Conservation (phyloP, 495 filamentous ascomycete species). For the Talaromyces wortmannii region DNA sequence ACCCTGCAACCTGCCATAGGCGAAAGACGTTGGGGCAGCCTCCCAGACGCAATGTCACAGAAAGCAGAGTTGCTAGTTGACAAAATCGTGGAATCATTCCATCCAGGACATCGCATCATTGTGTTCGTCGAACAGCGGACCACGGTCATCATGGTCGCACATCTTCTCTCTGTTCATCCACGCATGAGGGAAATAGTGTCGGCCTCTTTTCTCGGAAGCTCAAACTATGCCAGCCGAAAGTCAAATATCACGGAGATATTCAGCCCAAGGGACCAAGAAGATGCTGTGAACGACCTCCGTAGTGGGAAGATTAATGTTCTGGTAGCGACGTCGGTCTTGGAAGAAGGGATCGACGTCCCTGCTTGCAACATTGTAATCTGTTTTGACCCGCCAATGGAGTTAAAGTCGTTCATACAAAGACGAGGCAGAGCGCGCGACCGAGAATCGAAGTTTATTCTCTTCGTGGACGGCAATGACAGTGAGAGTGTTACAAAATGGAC, state of each 20-base stretch:
- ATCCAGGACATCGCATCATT: slow-evolving; percentile 54
- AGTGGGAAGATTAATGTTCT: slow-evolving; percentile 67
- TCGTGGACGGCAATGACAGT: slow-evolving; percentile 40
- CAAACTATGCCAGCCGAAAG: slow-evolving; percentile 38
- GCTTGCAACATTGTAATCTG: slow-evolving; percentile 85
- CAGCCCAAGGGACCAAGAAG: slow-evolving; percentile 42
- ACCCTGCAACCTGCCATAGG: slow-evolving; percentile 27
- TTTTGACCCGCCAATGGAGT: slow-evolving; percentile 65
- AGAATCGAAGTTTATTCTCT: slow-evolving; percentile 63
- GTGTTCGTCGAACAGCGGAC: slow-evolving; percentile 74
- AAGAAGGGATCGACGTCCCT: slow-evolving; percentile 89
- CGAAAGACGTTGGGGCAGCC: slow-evolving; percentile 11
- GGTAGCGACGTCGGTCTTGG: slow-evolving; percentile 75
- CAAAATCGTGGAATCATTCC: slow-evolving; percentile 37
- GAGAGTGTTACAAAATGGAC: slow-evolving; percentile 44
- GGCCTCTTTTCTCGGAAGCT: slow-evolving; percentile 63
- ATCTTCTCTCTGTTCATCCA: slow-evolving; percentile 59
- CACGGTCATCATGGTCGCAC: slow-evolving; percentile 58
- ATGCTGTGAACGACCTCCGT: slow-evolving; percentile 63
- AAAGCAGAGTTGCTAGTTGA: slow-evolving; percentile 51
- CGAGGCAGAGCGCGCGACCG: slow-evolving; percentile 73
- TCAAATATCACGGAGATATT: slow-evolving; percentile 55
- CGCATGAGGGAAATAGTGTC: slow-evolving; percentile 46
- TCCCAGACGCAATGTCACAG: slow-evolving; percentile 28
- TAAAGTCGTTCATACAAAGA: slow-evolving; percentile 86